A percentile compares a stretch with the other conserved stretches of the same genome.
These are phyloP conservation scores for Psilocybe mexicana DNA, from an alignment of 1,284 basidiomycete species.

Conservation along the genomic window DNA sequence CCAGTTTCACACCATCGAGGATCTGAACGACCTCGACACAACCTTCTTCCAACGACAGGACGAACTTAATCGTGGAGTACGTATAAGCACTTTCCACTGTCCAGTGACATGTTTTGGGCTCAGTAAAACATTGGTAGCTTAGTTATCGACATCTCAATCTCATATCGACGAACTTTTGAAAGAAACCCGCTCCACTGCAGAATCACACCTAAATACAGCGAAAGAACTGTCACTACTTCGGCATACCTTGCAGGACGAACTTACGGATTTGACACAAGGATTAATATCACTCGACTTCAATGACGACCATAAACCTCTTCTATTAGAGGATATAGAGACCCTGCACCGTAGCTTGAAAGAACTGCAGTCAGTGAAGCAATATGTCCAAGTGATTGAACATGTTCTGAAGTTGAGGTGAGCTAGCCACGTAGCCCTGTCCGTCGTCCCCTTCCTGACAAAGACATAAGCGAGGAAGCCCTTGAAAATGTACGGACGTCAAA, in stretches of 20 bases:
- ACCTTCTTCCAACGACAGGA: constrained; percentile 37
- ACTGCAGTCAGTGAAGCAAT: constrained; percentile 72
- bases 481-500: constrained; percentile 42
- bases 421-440: neutral
- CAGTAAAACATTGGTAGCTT: constrained; percentile 43
- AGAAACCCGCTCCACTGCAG: constrained; percentile 43
- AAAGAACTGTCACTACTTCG: constrained; percentile 75
- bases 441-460: constrained; percentile 4
- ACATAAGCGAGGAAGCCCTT: constrained; percentile 55
- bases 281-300: constrained; percentile 59
- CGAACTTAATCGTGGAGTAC: constrained; percentile 45
- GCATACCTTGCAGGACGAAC: constrained; percentile 76
- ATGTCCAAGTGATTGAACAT: constrained; percentile 73
- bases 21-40: constrained; percentile 46
- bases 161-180: constrained; percentile 45
- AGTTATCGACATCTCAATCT: constrained; percentile 59
- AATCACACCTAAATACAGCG: constrained; percentile 56
- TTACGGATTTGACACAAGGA: constrained; percentile 65
- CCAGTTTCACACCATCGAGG: constrained; percentile 45
- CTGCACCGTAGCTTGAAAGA: constrained; percentile 74
- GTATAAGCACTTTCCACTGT: constrained; percentile 21
- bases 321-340: constrained; percentile 81
- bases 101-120: constrained; percentile 12
- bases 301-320: constrained; percentile 50
- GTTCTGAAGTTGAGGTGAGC: constrained; percentile 73